phyloP scores from a whole-genome alignment of 2,329 filamentous ascomycete species.

The Diaporthe sp. region DNA sequence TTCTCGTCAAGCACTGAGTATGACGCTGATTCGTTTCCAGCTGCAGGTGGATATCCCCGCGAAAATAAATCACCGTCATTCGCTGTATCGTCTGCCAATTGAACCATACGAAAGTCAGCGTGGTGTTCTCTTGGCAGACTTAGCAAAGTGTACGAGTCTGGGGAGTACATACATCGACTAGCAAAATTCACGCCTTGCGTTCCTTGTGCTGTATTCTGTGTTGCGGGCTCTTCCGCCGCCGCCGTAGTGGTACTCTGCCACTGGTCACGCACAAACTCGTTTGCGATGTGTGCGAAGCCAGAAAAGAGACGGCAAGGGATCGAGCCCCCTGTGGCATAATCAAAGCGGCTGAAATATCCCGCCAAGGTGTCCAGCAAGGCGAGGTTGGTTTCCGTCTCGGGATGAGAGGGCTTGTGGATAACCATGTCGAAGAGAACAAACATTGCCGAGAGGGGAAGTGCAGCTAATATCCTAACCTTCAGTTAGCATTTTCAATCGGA shows the following conservation, averaged over 20 bases:
- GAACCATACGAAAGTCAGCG: not conserved
- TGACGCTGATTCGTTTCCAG: not conserved
- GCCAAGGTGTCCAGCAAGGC: not conserved
- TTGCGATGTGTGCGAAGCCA: slow-evolving; percentile 11
- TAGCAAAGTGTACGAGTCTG: not conserved
- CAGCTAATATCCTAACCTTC: not conserved
- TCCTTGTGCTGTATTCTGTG: not conserved
- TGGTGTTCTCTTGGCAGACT: not conserved
- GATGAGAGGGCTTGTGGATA: not conserved
- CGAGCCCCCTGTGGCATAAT: not conserved
- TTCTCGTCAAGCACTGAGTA: not conserved
- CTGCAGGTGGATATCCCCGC: too few species aligned
- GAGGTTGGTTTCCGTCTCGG: not conserved
- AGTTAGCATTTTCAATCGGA: not conserved
- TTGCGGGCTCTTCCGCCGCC: not conserved
- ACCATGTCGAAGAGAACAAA: slow-evolving; percentile 20
- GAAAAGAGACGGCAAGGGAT: not conserved
- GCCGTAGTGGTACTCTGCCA: not conserved
- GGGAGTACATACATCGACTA: not conserved
- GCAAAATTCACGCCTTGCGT: not conserved
- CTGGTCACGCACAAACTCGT: slow-evolving; percentile 2
- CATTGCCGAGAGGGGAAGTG: not conserved
- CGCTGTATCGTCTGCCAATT: not conserved
- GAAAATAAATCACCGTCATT: not conserved
- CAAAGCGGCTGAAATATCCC: not conserved